Evolutionary conservation across 192 early-diverging fungal species (phyloP).

Genomic region (Anaeromyces robustus): DNA sequence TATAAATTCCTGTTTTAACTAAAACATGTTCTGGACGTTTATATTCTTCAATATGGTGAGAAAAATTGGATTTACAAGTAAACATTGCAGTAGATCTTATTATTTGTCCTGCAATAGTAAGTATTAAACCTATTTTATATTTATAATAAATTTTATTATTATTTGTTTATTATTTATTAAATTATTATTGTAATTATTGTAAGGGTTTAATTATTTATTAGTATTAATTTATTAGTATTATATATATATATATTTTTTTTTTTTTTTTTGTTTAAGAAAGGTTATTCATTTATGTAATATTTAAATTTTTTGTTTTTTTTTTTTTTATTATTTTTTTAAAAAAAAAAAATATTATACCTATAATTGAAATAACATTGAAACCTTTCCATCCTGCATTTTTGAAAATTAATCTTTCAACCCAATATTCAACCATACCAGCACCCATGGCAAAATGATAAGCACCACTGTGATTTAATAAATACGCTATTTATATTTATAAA

Average conservation of each 20-base stretch:
- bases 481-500: conserved; percentile 27
- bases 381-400: too few species aligned
- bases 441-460: conserved; percentile 55
- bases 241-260: too few species aligned
- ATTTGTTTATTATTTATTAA: too few species aligned
- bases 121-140: conserved; percentile 29
- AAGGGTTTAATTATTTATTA: too few species aligned
- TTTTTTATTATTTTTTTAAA: too few species aligned
- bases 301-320: too few species aligned
- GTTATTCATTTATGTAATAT: too few species aligned
- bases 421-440: conserved; percentile 53
- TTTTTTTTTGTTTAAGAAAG: too few species aligned
- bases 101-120: conserved; percentile 52
- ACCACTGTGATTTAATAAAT: conserved; percentile 54
- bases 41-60: conserved; percentile 58
- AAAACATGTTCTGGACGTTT: conserved; percentile 58
- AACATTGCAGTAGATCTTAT: conserved; percentile 76
- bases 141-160: not conserved
- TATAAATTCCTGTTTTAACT: conserved; percentile 77
- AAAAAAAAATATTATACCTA: conserved; percentile 20
- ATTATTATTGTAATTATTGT: too few species aligned
- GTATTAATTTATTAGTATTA: too few species aligned
- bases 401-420: conserved; percentile 24
- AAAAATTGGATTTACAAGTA: conserved; percentile 77
- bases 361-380: conserved; percentile 8